A percentile compares a stretch with the other conserved stretches of the same genome.
Evolutionary conservation across 306 rosid genomes (phyloP).

Genomic region (Vigna trinervia): DNA sequence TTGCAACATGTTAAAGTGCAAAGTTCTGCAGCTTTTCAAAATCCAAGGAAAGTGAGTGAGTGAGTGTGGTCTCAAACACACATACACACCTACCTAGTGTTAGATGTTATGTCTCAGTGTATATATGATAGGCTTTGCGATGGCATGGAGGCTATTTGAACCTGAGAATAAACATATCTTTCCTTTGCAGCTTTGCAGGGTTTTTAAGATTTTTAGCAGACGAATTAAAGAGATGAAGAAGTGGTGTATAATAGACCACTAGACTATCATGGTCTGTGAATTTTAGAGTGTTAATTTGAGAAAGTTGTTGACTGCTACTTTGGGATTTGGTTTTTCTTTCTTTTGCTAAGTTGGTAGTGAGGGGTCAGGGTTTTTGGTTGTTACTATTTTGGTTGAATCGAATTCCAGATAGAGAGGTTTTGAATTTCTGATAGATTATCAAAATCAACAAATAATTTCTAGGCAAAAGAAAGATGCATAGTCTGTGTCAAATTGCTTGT

Average conservation of each 20-base stretch:
- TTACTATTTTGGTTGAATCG: constrained; percentile 40
- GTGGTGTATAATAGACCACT: constrained; percentile 29
- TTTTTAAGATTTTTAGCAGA: constrained; percentile 46
- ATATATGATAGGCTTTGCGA: constrained; percentile 15
- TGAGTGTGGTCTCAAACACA: no score
- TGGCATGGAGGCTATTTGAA: constrained; percentile 12
- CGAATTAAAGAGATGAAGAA: constrained; percentile 27
- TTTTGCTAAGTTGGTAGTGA: constrained; percentile 38
- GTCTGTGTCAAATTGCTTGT: no score
- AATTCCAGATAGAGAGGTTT: background rate
- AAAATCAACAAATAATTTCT: background rate
- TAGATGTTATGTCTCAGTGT: constrained; percentile 44
- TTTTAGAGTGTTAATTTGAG: constrained; percentile 36
- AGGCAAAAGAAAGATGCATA: background rate
- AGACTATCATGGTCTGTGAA: constrained; percentile 51
- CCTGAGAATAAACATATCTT: constrained; percentile 45
- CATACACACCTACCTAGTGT: background rate
- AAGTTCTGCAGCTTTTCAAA: constrained; percentile 52
- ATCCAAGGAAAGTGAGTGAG: constrained; percentile 45
- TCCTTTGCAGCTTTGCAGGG: constrained; percentile 53
- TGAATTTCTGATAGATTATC: background rate
- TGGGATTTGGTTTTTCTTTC: constrained; percentile 22
- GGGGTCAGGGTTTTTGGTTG: background rate
- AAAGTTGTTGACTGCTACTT: constrained; percentile 47
- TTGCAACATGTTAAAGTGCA: constrained; percentile 51